Percentiles rank a stretch among this genome's conserved stretches.
These are phyloP conservation scores for Phalaenopsis hybrid DNA, from an alignment of 116 monocot genomes.

Conservation along the genomic window DNA sequence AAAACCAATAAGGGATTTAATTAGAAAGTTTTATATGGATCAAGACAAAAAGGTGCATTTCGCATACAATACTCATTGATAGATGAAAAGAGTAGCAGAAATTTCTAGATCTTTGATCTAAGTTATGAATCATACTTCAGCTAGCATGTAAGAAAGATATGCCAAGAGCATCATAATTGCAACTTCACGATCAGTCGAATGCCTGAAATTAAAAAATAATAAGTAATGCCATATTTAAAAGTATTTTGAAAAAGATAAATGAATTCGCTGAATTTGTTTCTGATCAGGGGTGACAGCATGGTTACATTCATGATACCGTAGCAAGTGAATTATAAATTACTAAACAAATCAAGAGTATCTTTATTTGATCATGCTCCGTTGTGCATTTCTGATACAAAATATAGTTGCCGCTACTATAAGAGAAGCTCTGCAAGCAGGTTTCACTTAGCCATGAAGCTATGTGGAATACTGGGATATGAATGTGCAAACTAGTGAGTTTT, in stretches of 20 bases:
- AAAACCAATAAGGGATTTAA: conserved; percentile 4
- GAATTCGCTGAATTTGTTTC: background rate
- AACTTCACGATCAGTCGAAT: conserved; percentile 99
- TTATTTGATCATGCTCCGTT: background rate
- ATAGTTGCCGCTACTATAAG: background rate
- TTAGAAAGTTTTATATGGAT: background rate
- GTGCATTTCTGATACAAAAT: background rate
- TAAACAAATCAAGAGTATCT: background rate
- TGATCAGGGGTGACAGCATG: too few species aligned
- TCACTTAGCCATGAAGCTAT: background rate
- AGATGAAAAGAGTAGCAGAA: background rate
- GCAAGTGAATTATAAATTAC: too few species aligned
- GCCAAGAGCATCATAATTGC: conserved; percentile 98
- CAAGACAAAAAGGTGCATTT: background rate
- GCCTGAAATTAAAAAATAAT: conserved; percentile 37
- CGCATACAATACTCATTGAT: background rate
- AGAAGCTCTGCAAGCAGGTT: background rate
- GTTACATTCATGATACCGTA: too few species aligned
- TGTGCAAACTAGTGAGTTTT: background rate
- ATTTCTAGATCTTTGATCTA: background rate
- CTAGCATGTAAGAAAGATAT: conserved; percentile 90
- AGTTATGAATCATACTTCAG: conserved; percentile 53
- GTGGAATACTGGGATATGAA: background rate
- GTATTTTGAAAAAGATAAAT: background rate
- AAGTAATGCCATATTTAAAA: background rate